phyloP scores from a whole-genome alignment of 164 flowering plant species.

The Magnolia officinalis region DNA sequence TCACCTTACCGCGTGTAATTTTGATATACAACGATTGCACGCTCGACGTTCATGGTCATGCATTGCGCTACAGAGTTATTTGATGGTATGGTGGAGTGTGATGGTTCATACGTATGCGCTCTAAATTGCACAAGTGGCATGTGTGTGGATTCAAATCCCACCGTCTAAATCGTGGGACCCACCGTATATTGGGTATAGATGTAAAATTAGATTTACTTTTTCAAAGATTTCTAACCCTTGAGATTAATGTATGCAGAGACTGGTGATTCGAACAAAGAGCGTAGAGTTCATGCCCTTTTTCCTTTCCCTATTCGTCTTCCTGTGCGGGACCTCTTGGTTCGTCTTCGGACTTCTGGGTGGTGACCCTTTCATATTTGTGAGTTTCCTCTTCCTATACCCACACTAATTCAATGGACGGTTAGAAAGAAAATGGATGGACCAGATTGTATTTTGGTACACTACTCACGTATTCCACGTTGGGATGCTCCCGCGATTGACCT shows the following conservation, averaged over 20 bases:
- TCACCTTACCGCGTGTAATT: no score
- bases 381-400: slow-evolving; percentile 2
- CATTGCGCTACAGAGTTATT: no score
- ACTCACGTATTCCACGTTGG: background rate
- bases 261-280: slow-evolving; percentile 53
- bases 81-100: no score
- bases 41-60: no score
- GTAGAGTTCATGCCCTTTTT: slow-evolving; percentile 66
- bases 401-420: background rate
- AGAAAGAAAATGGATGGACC: no score
- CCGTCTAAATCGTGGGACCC: no score
- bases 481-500: background rate
- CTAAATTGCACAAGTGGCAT: background rate
- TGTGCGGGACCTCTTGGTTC: slow-evolving; percentile 53
- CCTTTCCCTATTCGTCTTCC: slow-evolving; percentile 43
- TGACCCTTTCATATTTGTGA: slow-evolving; percentile 48
- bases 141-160: background rate
- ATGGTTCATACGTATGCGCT: no score
- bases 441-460: background rate
- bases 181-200: no score
- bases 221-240: no score
- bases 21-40: no score
- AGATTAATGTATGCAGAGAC: slow-evolving; percentile 28
- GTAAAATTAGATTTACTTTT: background rate
- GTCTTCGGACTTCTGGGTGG: slow-evolving; percentile 46